Percentiles rank a stretch among this genome's conserved stretches.
Evolutionary conservation across 805 yeast genomes (phyloP).

Genomic region (Candida berthetii): DNA sequence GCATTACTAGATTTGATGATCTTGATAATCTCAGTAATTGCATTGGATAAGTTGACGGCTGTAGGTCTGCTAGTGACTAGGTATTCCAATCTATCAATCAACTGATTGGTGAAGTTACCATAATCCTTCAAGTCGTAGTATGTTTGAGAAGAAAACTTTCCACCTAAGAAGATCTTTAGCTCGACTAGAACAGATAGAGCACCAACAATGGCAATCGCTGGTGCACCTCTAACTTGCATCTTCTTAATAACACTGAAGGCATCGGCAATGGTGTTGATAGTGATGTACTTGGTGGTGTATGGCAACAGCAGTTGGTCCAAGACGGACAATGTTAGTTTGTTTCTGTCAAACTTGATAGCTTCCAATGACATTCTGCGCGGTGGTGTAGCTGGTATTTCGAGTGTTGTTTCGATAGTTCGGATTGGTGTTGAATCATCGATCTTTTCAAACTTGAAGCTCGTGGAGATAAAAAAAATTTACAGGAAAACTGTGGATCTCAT

Average conservation of each 20-base stretch:
- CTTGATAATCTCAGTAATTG: conserved; percentile 33
- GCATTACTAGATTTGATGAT: conserved; percentile 24
- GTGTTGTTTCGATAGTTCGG: neutral
- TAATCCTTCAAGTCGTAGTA: conserved; percentile 27
- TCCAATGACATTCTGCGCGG: conserved; percentile 33
- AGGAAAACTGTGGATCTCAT: neutral
- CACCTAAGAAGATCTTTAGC: conserved; percentile 27
- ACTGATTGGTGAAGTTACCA: conserved; percentile 26
- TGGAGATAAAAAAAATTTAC: neutral
- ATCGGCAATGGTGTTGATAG: conserved; percentile 57
- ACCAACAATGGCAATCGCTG: conserved; percentile 96
- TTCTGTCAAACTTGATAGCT: conserved; percentile 62
- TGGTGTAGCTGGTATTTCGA: neutral
- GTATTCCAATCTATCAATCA: conserved; percentile 49
- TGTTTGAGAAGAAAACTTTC: conserved; percentile 19
- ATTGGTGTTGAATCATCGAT: no score
- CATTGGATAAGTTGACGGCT: conserved; percentile 87
- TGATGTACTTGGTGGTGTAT: conserved; percentile 63
- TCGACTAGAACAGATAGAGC: conserved; percentile 81
- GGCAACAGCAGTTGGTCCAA: conserved; percentile 84
- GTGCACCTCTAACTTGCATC: conserved; percentile 98
- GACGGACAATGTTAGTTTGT: conserved; percentile 42
- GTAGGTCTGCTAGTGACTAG: conserved; percentile 85
- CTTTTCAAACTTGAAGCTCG: neutral
- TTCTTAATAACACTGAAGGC: conserved; percentile 78